Evolutionary conservation across 441 rosid genomes (phyloP), one percentile per base, ranked within the genome.

Genomic region (Erodium chrysanthum): DNA sequence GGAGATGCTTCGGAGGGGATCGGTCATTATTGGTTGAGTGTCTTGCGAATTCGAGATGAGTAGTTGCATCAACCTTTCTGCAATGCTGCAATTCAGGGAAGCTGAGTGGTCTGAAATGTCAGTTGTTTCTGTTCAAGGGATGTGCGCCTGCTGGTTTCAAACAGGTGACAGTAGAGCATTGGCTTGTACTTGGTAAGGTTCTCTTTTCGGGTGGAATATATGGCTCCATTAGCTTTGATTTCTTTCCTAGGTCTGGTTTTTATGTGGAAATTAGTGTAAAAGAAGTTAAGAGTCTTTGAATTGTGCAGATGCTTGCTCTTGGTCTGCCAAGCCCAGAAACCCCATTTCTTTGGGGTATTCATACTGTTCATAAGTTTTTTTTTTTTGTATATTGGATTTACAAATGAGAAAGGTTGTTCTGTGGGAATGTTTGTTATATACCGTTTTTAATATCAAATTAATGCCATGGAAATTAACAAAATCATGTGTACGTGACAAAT

Each of bases 291-390:
- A 17, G 54, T 17, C 21, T 7, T 48, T 48, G 7, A n/a, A 5
- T 48, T 48, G 56, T 18, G 17, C 5, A 17, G 52, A 46, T 14
- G 52, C 17, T 46, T 46, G 54, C 7, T 35, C 40, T 29, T 29
- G 33, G 33, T 12, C 15, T 46, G 4, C 18, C 56, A 48, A n/a
- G 56, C 56, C 56, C 0, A 20, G 22, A 50, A 15, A 17, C 9
- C 21, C 58, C 22, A 50, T 50, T 50, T 20, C 58, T 50, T 50
- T 35, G 40, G 58, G 58, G 20, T 50, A 50, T 50, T 50, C 58
- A 17, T 50, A 50, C 22, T 50, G 58, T 50, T 50, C 58, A 50
- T 50, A 50, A 15, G 54, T 29, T 29, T 35, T 35, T 27, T 46
- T 46, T 11, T 50, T 17, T 50, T 50, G 58, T 50, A 50, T 8